A percentile compares a stretch with the other conserved stretches of the same genome.
phyloP scores from a whole-genome alignment of 2,329 filamentous ascomycete genomes.

The Alternaria longipes region DNA sequence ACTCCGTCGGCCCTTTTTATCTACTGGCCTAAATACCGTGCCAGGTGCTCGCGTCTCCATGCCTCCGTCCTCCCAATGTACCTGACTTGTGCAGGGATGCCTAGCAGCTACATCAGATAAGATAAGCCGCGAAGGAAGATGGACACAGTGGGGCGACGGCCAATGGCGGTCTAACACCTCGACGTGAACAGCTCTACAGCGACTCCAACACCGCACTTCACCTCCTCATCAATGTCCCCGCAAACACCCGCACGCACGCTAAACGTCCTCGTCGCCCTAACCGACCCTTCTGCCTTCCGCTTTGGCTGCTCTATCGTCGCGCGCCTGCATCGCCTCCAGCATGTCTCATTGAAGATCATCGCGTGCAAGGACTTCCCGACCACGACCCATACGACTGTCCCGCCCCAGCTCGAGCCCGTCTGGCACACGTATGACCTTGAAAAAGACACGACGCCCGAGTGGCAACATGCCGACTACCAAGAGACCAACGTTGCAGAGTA shows the following conservation, averaged over 20 bases:
- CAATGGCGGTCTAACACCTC: conserved; percentile 34
- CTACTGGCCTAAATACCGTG: not conserved
- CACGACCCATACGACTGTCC: conserved; percentile 31
- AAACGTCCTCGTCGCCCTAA: conserved; percentile 70
- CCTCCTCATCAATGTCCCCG: conserved; percentile 30
- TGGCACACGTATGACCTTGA: conserved; percentile 44
- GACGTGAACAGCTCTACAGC: conserved; percentile 5
- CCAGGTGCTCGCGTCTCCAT: not conserved
- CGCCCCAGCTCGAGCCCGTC: conserved; percentile 38
- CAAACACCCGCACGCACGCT: conserved; percentile 37
- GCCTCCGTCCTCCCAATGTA: not conserved
- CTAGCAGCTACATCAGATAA: conserved; percentile 8
- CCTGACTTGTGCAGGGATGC: not conserved
- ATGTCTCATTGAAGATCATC: conserved; percentile 59
- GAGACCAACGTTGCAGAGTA: conserved; percentile 71
- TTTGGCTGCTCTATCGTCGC: conserved; percentile 73
- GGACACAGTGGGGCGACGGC: conserved; percentile 22
- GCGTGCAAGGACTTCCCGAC: conserved; percentile 40
- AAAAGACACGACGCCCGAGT: conserved; percentile 26
- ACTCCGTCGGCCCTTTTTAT: not conserved
- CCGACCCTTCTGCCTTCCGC: conserved; percentile 70
- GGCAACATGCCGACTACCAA: conserved; percentile 36
- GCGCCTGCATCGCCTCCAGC: conserved; percentile 73
- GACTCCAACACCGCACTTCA: conserved; percentile 12
- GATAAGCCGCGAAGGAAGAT: not conserved